Base-by-base conservation (phyloP, 768 basidiomycete species). In the Naganishia vaughanmartiniae region DNA sequence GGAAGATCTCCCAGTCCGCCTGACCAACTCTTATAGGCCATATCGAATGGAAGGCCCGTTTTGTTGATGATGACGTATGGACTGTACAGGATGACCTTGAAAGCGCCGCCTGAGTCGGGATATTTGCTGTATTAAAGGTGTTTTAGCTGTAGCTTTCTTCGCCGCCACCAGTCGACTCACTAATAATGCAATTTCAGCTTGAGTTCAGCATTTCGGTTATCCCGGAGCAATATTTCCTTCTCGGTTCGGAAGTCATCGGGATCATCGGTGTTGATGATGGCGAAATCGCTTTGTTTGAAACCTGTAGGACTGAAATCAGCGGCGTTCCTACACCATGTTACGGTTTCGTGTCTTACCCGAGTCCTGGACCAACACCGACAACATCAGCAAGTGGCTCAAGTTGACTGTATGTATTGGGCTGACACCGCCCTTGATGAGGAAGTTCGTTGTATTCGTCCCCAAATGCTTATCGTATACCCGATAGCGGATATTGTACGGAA, bases 371-470 rank as follows among this genome's bases (percentile, higher is more conserved):
- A 89, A 81, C 15, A 97, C 85, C 74, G 92, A 98, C 53, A 98
- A 85, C 17, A 98, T 83, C 30, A 98, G 86, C 67, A 98, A 84
- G 80, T 99, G 96, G 6, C 86, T 86, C 2, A 98, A 84, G 77
- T 98, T 93, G 31, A 96, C 91, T 2, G 92, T 93, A 78, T 98
- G 96, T 21, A 98, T 89, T 2, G 96, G 96, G 88, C 95, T 95
- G 48, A 93, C 84, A 9, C 94, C 95, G 33, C 96, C 95, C 76
- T 91, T 88, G 54, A 94, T 87, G 19, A 98, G 84, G 82, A 92
- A 99, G 78, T 91, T 94, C 73, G 87, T 88, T 89, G 93, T 97
- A 76, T 95, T 94, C 76, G 93, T 91, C 75, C 93, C 88, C 0
- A 90, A 89, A 73, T 96, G 87, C 83, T 93, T 96, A 84, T 99